Evolutionary conservation across 257 asterid genomes (phyloP).

Genomic region (Striga asiatica): DNA sequence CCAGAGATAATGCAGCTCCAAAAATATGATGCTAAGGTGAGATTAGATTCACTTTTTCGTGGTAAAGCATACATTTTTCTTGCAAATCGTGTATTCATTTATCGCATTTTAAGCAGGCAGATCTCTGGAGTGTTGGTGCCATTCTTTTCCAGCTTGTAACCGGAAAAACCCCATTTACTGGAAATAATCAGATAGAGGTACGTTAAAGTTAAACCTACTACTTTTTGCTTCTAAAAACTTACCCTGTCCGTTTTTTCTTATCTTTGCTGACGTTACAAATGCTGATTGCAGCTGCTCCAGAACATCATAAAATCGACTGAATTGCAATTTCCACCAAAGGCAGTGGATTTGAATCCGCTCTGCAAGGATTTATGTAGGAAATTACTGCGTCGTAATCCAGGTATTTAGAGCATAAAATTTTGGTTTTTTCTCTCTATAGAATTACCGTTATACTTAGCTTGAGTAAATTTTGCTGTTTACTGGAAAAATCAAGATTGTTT

Average conservation of each 20-base stretch:
- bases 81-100: constrained; percentile 23
- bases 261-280: constrained; percentile 7
- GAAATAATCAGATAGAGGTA: constrained; percentile 72
- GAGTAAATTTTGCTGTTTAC: too few relatives aligned
- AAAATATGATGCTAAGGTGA: constrained; percentile 96
- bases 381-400: constrained; percentile 85
- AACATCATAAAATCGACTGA: constrained; percentile 71
- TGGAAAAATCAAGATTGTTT: too few relatives aligned
- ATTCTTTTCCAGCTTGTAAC: constrained; percentile 89
- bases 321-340: constrained; percentile 72
- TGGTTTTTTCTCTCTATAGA: neutral
- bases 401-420: constrained; percentile 29
- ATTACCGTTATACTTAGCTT: too few relatives aligned
- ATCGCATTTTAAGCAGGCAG: constrained; percentile 65
- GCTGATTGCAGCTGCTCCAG: constrained; percentile 57
- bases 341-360: constrained; percentile 46
- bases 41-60: constrained; percentile 17
- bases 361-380: constrained; percentile 78
- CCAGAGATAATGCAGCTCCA: constrained; percentile 94
- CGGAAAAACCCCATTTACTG: constrained; percentile 87
- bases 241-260: neutral
- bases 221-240: neutral
- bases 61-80: constrained; percentile 3
- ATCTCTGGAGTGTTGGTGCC: constrained; percentile 97
- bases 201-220: constrained; percentile 9